These are phyloP conservation scores for Cymbomonas tetramitiformis DNA, from an alignment of 139 green algal genomes.

Conservation along the genomic window DNA sequence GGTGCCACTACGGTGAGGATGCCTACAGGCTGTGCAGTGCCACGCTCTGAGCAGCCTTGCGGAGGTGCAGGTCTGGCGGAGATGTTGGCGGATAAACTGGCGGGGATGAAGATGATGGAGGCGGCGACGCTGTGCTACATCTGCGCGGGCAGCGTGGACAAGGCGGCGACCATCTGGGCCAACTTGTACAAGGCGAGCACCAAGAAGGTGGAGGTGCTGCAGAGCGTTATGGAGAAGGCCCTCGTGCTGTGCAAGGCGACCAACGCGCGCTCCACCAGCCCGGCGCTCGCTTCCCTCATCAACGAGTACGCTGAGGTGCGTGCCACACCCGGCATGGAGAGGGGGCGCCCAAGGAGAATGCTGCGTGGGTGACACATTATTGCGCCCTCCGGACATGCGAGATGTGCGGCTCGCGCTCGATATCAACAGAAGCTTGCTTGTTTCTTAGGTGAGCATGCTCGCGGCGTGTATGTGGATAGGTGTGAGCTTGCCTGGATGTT, in stretches of 20 bases:
- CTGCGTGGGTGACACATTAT: conserved; percentile 23
- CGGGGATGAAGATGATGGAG: conserved; percentile 30
- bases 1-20: no score
- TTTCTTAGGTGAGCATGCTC: no score
- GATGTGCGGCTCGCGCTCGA: no score
- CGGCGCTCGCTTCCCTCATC: conserved; percentile 57
- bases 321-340: not conserved
- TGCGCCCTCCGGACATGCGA: no score
- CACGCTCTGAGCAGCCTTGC: no score
- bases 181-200: not conserved
- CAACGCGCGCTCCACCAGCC: conserved; percentile 16
- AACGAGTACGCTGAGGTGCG: conserved; percentile 65
- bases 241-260: conserved; percentile 72
- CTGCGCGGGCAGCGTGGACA: conserved; percentile 70
- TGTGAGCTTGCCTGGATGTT: no score
- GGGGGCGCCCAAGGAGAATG: not conserved
- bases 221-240: conserved; percentile 82
- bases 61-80: no score
- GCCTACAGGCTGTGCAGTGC: conserved; percentile 49
- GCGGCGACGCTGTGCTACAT: conserved; percentile 81
- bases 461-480: no score
- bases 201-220: conserved; percentile 15
- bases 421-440: no score
- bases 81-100: not conserved
- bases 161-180: conserved; percentile 49